Percentiles rank a stretch among this genome's conserved stretches.
Conservation (phyloP, 2,329 filamentous ascomycete species). For the Pseudophaeomoniella oleicola region DNA sequence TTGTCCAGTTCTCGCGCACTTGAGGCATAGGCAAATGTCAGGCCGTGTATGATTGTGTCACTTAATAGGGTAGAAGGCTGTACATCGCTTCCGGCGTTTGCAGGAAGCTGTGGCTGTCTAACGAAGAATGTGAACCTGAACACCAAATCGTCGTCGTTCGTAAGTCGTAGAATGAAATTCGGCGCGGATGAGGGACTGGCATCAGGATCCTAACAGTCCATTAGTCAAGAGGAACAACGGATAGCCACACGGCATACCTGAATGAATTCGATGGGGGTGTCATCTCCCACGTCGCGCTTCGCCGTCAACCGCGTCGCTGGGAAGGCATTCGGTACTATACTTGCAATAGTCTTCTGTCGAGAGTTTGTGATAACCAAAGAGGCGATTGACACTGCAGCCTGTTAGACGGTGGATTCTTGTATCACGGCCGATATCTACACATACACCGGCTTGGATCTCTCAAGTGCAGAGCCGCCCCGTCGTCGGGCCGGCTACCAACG, state of each 20-base stretch:
- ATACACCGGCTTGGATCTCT: slow-evolving; percentile 85
- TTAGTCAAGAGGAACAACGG: slow-evolving; percentile 1
- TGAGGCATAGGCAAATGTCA: slow-evolving; percentile 86
- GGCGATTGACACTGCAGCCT: slow-evolving; percentile 62
- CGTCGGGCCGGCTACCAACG: slow-evolving; percentile 77
- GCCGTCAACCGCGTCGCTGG: slow-evolving; percentile 67
- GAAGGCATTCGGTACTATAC: slow-evolving; percentile 71
- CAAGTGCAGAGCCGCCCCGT: slow-evolving; percentile 65
- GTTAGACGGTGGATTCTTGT: slow-evolving; percentile 4
- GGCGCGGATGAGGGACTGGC: slow-evolving; percentile 24
- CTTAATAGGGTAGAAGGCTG: slow-evolving; percentile 24
- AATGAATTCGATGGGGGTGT: slow-evolving; percentile 70
- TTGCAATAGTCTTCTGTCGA: slow-evolving; percentile 61
- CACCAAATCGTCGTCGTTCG: slow-evolving; percentile 79
- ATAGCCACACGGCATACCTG: slow-evolving; percentile 56
- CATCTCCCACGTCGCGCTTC: slow-evolving; percentile 58
- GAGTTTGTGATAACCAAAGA: slow-evolving; percentile 70
- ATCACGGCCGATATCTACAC: slow-evolving; percentile 20
- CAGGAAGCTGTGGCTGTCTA: slow-evolving; percentile 35
- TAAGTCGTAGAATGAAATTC: slow-evolving; percentile 67
- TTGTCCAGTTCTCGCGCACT: slow-evolving; percentile 81
- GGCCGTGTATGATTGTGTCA: slow-evolving; percentile 70
- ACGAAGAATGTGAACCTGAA: slow-evolving; percentile 90
- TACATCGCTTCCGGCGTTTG: slow-evolving; percentile 30
- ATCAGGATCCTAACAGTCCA: slow-evolving; percentile 59